These are phyloP conservation scores for grape (Vitis vinifera) DNA, from an alignment of 164 flowering plant species.

Conservation along the genomic window ASM3070453v1 NC_081813.1:12247501-12248000, in stretches of 20 bases:
- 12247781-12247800: slow-evolving; percentile 31
- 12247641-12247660: neutral
- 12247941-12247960: too few species aligned
- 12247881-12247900: too few species aligned
- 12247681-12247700: neutral
- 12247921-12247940: too few species aligned
- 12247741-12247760: slow-evolving; percentile 51
- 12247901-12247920: too few species aligned
- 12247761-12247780: slow-evolving; percentile 47
- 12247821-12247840: slow-evolving; percentile 28
- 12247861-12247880: too few species aligned
- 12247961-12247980: too few species aligned
- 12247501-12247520: too few species aligned
- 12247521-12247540: slow-evolving; percentile 1
- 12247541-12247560: slow-evolving; percentile 8
- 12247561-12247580: too few species aligned
- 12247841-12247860: too few species aligned
- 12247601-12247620: neutral
- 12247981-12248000: too few species aligned
- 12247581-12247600: neutral
- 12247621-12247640: neutral
- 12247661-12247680: neutral
- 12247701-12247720: neutral
- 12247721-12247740: neutral
- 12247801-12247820: neutral